Base-by-base conservation (phyloP, 2,329 filamentous ascomycete species). In the Pezicula neosporulosa region DNA sequence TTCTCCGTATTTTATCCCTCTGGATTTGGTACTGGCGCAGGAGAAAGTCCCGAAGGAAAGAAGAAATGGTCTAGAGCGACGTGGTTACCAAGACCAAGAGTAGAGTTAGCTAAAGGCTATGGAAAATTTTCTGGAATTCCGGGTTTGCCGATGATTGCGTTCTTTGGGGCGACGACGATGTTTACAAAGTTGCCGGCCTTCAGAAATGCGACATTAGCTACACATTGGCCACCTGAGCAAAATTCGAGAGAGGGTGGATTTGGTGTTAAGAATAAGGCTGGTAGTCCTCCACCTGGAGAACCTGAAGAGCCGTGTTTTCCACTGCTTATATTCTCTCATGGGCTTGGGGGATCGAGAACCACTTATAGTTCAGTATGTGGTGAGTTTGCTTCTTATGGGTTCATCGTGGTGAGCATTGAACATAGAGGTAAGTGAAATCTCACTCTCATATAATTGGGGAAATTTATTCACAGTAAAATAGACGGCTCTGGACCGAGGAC, bases 1-100 rank as follows among this genome's bases (percentile, higher is more conserved):
- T 79, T 87, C 66, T 79, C 78, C 0, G 66, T 87, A n/a, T 87
- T 82, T 65, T 87, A 87, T 62, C 84, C 83, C 2, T 76, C 79
- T 42, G 74, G 77, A 16, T 61, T 77, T 50, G 72, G 70, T 7
- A 66, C 64, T 15, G 67, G 70, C 6, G 58, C 63, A 16, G 68
- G 72, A 1, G 16, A 66, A 19, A 65, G 68, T 13, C 68, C 70
- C 9, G 68, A 68, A 21, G 69, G 74, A 1, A 60, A 66, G 28
- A 70, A 70, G 51, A 70, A 72, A 37, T 76, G 75, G 58, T 77
- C 74, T 16, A 73, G 83, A 6, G 76, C 81, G 48, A 78, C 82
- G 6, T 87, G 83, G 84, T 72, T 87, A 39, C 80, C 82, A 7
- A 69, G 80, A 42, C 83, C 83, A 3, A 69, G 83, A 36, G 50